Evolutionary conservation across 441 rosid species (phyloP), one percentile per base, ranked within the genome.

Genomic region (Erysimum cheiri): DNA sequence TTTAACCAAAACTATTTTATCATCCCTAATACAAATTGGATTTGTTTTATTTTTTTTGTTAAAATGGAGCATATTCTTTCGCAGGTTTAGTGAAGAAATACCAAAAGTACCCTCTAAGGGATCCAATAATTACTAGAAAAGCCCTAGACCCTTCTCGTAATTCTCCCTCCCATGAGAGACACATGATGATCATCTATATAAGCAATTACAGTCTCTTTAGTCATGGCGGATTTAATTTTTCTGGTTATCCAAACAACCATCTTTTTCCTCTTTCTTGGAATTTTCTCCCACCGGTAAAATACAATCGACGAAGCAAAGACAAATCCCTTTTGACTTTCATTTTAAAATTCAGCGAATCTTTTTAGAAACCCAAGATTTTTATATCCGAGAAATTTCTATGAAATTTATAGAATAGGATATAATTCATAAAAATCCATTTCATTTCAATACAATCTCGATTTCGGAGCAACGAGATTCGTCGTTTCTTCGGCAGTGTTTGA

Each of bases 141-240:
- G 29, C 53, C 71, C 1, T 8, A 56, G 66, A 75, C 66, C 55
- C 60, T 58, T 76, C 29, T 70, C 58, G 79, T 64, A 58, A 50
- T 58, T 70, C 63, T 70, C 71, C 68, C 67, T 75, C 79, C 40
- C 19, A 28, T 36, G 61, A 67, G 52, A 67, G 40, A 55, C 46
- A 54, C 46, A 57, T 57, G 46, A 17, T 57, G 6, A 22, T 48
- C 64, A 60, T 62, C 53, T 64, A 75, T 75, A 11, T 76, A 76
- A 75, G 56, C 75, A 64, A 57, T 40, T 26, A 69, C 79, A 76
- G 71, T 76, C 24, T 70, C 61, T 17, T 50, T 13, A 64, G 53
- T 36, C 49, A 64, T 70, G 75, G 71, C 75, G 72, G 79, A 70
- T 58, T 69, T 31, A 6, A 36, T 55, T 56, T 47, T 63, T 48